phyloP scores from a whole-genome alignment of 2,329 filamentous ascomycete species.

The Cladosporium sp. region DNA sequence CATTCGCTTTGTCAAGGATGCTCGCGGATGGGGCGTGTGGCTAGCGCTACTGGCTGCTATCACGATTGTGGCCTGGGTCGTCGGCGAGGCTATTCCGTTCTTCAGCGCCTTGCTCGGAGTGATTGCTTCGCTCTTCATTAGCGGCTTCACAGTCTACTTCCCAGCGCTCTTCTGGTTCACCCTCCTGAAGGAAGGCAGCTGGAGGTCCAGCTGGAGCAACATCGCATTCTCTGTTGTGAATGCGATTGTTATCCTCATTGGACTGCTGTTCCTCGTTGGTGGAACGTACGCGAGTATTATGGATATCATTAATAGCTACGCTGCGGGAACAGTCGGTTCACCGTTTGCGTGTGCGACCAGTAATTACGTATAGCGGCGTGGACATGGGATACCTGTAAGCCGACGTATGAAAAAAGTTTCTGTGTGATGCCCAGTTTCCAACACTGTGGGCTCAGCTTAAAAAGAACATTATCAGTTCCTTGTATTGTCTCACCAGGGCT shows the following conservation, averaged over 20 bases:
- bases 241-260: constrained; percentile 65
- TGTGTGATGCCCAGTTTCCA: too few relatives aligned
- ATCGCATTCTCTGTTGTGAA: constrained; percentile 62
- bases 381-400: neutral
- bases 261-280: constrained; percentile 71
- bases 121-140: constrained; percentile 84
- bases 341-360: constrained; percentile 66
- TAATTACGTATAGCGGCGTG: neutral
- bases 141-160: constrained; percentile 70
- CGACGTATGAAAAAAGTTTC: too few relatives aligned
- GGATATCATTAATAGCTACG: constrained; percentile 70
- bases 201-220: constrained; percentile 53
- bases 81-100: constrained; percentile 90
- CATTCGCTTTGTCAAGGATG: constrained; percentile 76
- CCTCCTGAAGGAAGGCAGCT: constrained; percentile 67
- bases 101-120: constrained; percentile 70
- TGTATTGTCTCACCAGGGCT: too few relatives aligned
- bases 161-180: constrained; percentile 94
- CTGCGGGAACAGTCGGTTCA: constrained; percentile 58
- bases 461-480: too few relatives aligned
- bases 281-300: constrained; percentile 75
- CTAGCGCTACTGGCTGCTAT: constrained; percentile 66
- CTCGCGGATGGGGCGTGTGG: constrained; percentile 78
- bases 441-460: too few relatives aligned
- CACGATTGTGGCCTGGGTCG: constrained; percentile 85